Percentiles rank a stretch among this genome's conserved stretches.
These are phyloP conservation scores for Boletus pseudo-olivaceus DNA, from an alignment of 768 basidiomycete genomes.

Conservation along the genomic window DNA sequence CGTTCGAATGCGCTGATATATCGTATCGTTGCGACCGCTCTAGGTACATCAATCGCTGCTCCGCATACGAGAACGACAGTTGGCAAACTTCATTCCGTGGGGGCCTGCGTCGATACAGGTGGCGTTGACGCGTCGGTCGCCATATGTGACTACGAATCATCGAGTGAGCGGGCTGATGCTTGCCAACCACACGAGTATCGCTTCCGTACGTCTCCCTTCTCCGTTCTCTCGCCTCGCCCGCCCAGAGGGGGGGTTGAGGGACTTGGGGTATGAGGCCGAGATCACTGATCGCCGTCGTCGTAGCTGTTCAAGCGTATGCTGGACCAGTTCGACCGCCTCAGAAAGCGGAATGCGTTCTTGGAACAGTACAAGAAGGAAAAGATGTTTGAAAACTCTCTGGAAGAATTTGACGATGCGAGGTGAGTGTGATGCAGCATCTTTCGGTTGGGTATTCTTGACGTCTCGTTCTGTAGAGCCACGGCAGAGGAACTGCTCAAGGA, in stretches of 20 bases:
- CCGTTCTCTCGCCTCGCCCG: too few species aligned
- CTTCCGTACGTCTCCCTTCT: conserved; percentile 58
- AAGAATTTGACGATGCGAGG: conserved; percentile 98
- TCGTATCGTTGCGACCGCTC: not conserved
- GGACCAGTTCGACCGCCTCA: conserved; percentile 87
- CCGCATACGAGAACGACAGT: conserved; percentile 92
- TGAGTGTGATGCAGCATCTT: conserved; percentile 30
- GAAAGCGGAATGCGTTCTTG: conserved; percentile 88
- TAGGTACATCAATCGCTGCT: conserved; percentile 97
- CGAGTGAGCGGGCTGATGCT: conserved; percentile 98
- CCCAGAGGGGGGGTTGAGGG: too few species aligned
- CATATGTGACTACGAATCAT: conserved; percentile 84
- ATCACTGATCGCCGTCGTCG: not conserved
- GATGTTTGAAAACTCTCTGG: conserved; percentile 88
- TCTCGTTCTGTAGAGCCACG: conserved; percentile 55
- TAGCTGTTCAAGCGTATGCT: conserved; percentile 95
- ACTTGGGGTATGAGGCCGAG: not conserved
- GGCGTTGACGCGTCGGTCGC: conserved; percentile 86
- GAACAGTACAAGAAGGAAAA: conserved; percentile 98
- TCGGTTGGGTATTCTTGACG: not conserved
- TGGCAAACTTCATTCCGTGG: conserved; percentile 99
- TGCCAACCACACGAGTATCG: conserved; percentile 98
- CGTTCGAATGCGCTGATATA: not conserved
- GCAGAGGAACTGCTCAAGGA: conserved; percentile 88
- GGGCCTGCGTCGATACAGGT: conserved; percentile 98